Conservation (phyloP, 768 basidiomycete species). For the Leccinum sublutescens region DNA sequence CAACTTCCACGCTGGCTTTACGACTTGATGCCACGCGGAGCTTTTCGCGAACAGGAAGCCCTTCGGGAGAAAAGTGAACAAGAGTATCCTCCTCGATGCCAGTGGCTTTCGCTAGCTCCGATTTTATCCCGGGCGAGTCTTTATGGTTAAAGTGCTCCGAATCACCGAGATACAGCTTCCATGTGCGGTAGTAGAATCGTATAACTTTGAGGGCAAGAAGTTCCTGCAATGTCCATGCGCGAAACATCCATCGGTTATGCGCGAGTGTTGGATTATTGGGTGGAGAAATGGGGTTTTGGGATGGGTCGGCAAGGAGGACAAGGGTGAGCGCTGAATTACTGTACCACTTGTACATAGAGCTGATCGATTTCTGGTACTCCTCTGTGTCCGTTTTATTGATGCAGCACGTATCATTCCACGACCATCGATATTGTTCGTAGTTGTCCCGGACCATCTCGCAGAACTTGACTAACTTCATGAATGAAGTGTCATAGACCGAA, state of each 20-base stretch:
- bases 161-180: constrained; percentile 6
- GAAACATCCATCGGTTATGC: constrained; percentile 16
- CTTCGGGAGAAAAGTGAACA: constrained; percentile 2
- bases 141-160: constrained; percentile 7
- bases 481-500: not conserved
- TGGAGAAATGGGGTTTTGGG: not conserved
- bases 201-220: constrained; percentile 11
- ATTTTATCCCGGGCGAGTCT: not conserved
- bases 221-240: constrained; percentile 16
- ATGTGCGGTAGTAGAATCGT: constrained; percentile 10
- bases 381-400: constrained; percentile 1
- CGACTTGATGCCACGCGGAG: constrained; percentile 14
- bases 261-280: not conserved
- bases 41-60: constrained; percentile 6
- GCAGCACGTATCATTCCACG: constrained; percentile 14
- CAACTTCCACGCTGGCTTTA: constrained; percentile 1
- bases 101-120: not conserved
- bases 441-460: constrained; percentile 7
- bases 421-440: constrained; percentile 3
- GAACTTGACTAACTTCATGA: constrained; percentile 12
- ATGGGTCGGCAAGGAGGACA: constrained; percentile 9
- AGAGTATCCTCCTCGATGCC: not conserved
- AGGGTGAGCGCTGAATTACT: constrained; percentile 10
- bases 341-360: too few relatives aligned
- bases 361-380: not conserved